Conservation (phyloP, 2,329 filamentous ascomycete genomes). For the Westerdykella sp. region DNA sequence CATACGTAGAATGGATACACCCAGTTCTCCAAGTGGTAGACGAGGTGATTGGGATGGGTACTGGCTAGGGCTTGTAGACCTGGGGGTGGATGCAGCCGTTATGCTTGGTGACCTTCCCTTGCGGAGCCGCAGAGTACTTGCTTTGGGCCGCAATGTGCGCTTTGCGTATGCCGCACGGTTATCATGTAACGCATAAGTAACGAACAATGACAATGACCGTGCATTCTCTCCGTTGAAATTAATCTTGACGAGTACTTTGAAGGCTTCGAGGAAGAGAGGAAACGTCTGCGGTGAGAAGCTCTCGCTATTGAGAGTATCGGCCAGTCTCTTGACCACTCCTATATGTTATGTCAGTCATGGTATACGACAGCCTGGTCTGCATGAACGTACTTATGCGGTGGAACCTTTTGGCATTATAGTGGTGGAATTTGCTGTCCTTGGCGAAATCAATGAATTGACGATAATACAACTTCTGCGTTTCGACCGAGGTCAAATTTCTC, state of each 20-base stretch:
- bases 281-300: slow-evolving; percentile 66
- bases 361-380: slow-evolving; percentile 6
- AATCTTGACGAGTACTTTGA: slow-evolving; percentile 71
- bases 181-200: slow-evolving; percentile 84
- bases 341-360: slow-evolving; percentile 14
- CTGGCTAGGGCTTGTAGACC: slow-evolving; percentile 28
- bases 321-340: slow-evolving; percentile 84
- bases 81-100: slow-evolving; percentile 24
- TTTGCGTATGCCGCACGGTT: slow-evolving; percentile 41
- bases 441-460: slow-evolving; percentile 85
- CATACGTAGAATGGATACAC: slow-evolving; percentile 67
- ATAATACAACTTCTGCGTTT: slow-evolving; percentile 85
- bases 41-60: slow-evolving; percentile 11
- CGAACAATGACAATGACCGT: slow-evolving; percentile 79
- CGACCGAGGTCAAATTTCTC: slow-evolving; percentile 64
- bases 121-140: slow-evolving; percentile 28
- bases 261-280: slow-evolving; percentile 68
- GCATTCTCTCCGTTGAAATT: slow-evolving; percentile 80
- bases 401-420: slow-evolving; percentile 83
- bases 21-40: slow-evolving; percentile 61
- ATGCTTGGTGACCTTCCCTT: slow-evolving; percentile 22
- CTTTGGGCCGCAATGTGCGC: slow-evolving; percentile 29
- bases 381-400: slow-evolving; percentile 74
- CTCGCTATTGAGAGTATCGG: slow-evolving; percentile 87
- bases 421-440: slow-evolving; percentile 81